Base-by-base conservation (phyloP, 805 yeast species). In the Diddensiella caesifluorescens region DNA sequence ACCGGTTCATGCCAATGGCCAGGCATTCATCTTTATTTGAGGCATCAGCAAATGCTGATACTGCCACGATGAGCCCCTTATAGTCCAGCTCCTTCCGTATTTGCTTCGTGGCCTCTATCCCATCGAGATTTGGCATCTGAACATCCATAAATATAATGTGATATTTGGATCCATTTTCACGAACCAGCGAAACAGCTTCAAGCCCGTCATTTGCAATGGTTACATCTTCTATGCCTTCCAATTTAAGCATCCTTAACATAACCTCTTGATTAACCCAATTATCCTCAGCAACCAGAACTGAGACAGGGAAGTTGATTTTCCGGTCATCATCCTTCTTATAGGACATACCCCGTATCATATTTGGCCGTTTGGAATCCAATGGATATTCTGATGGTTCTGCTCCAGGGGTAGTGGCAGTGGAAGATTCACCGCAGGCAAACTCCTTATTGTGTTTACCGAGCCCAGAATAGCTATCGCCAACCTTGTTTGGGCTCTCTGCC, bases 91-190 rank as follows among this genome's bases (percentile, higher is more conserved):
- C 79, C 13, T 68, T 63, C 34, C 96, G 69, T 26, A 90, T 82
- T 55, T 74, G 69, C 47, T 69, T 76, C 0, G 97, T 88, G 0
- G 97, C 95, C 20, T 78, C 69, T 22, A 89, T 65, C 2, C 98
- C 98, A 59, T 90, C 97, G 51, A 88, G 71, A 54, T 77, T 80
- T 3, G 97, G 97, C 97, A 89, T 90, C 63, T 90, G 97, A 39
- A 90, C 94, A 62, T 90, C 98, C 98, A 90, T 90, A 57, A 90
- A 85, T 1, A 92, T 77, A 41, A 90, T 63, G 58, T 86, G 90
- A 59, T 71, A 87, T 22, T 44, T 44, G 22, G 45, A 16, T 4
- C 22, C 27, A 1, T 79, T 65, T 25, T 69, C 70, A 46, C 74
- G 69, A 2, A 87, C 79, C 38, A 72, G 65, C 7, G 78, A 80